Conservation (phyloP, 2,329 filamentous ascomycete genomes). For the Immersiporthe knoxdaviesiana region DNA sequence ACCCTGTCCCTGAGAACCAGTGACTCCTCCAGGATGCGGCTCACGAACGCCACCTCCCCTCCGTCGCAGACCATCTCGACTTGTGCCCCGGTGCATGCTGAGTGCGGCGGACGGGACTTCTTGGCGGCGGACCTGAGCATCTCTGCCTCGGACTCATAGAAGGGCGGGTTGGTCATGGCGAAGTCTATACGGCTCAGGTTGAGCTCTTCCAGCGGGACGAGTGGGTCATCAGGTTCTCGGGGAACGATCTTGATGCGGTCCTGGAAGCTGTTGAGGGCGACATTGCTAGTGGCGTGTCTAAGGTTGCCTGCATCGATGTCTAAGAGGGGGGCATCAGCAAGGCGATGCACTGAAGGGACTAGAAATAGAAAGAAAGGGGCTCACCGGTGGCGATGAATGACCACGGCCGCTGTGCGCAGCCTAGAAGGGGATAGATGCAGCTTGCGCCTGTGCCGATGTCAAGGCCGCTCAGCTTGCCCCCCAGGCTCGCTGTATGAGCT, state of each 20-base stretch:
- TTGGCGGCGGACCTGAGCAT: slow-evolving; percentile 65
- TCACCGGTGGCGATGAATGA: slow-evolving; percentile 67
- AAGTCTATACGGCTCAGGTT: slow-evolving; percentile 67
- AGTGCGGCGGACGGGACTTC: slow-evolving; percentile 71
- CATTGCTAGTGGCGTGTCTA: slow-evolving; percentile 67
- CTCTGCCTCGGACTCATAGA: slow-evolving; percentile 77
- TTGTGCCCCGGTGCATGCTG: slow-evolving; percentile 75
- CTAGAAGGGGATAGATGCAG: slow-evolving; percentile 87
- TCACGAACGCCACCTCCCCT: slow-evolving; percentile 87
- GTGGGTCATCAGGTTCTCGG: slow-evolving; percentile 51
- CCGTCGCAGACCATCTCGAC: slow-evolving; percentile 83
- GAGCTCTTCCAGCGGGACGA: slow-evolving; percentile 68
- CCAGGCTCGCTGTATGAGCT: slow-evolving; percentile 56
- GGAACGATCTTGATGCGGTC: slow-evolving; percentile 66
- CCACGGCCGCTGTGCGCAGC: slow-evolving; percentile 74
- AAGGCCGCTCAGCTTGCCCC: slow-evolving; percentile 67
- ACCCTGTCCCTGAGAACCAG: slow-evolving; percentile 54
- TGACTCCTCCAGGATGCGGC: slow-evolving; percentile 59
- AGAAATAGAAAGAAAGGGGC: background rate
- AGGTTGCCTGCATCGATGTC: slow-evolving; percentile 79
- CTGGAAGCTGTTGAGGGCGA: slow-evolving; percentile 66
- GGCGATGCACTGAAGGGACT: slow-evolving; percentile 30
- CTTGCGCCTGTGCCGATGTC: slow-evolving; percentile 92
- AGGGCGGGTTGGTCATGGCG: slow-evolving; percentile 92
- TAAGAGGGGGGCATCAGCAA: slow-evolving; percentile 26